These are phyloP conservation scores for Russula sp. DNA, from an alignment of 768 basidiomycete genomes.

Conservation along the genomic window DNA sequence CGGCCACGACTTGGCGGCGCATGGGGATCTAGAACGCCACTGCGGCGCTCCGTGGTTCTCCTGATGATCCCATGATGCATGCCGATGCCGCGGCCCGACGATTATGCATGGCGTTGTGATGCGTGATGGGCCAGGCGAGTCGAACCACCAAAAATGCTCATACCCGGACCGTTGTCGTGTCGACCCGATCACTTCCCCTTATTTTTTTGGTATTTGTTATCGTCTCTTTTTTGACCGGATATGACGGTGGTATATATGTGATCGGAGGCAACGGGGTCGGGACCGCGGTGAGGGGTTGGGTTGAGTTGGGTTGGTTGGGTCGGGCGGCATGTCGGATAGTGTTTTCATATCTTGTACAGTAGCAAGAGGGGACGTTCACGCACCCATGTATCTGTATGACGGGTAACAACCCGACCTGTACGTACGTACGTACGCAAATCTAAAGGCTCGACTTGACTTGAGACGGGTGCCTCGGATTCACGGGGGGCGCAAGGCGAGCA, in stretches of 20 bases:
- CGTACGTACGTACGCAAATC: background rate
- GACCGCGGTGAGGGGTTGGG: background rate
- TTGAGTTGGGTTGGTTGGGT: background rate
- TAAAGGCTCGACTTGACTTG: too few species aligned
- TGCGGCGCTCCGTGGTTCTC: slow-evolving; percentile 20
- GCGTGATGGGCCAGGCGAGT: background rate
- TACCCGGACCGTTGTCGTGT: background rate
- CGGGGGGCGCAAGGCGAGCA: background rate
- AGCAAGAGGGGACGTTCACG: background rate
- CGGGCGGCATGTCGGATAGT: background rate
- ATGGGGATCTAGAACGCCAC: slow-evolving; percentile 17
- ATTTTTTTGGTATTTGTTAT: background rate
- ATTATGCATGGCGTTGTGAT: background rate
- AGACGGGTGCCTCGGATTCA: background rate
- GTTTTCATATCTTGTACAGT: background rate
- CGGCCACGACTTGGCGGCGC: slow-evolving; percentile 5
- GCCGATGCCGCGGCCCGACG: background rate
- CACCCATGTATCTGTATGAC: slow-evolving; percentile 3
- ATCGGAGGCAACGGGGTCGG: background rate
- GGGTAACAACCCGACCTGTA: background rate
- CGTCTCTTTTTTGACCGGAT: background rate
- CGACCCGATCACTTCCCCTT: background rate
- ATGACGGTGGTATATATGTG: background rate
- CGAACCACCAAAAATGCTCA: background rate
- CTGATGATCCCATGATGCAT: background rate